Conservation (phyloP, 331 rosid species). For the Cydonia oblonga region DNA sequence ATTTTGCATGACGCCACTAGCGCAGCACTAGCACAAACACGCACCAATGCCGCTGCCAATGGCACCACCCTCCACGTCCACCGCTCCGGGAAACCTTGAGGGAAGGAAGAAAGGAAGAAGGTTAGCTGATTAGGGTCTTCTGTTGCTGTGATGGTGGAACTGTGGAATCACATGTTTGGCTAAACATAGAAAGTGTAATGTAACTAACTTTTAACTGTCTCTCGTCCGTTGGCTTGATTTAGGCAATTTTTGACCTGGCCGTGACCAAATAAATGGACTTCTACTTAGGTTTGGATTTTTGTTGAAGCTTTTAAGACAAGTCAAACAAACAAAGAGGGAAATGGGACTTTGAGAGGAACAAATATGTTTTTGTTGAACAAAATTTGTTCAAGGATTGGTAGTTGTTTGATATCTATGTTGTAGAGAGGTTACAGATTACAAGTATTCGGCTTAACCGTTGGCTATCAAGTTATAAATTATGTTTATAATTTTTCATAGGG, state of each 20-base stretch:
- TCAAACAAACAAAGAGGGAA: no score
- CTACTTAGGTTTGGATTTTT: neutral
- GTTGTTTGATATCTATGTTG: no score
- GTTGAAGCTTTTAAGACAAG: no score
- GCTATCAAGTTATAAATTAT: no score
- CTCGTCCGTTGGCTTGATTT: constrained; percentile 31
- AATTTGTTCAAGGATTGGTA: no score
- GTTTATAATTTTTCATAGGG: no score
- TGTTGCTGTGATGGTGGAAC: neutral
- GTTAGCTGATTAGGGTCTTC: neutral
- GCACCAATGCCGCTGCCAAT: neutral
- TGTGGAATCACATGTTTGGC: constrained; percentile 1
- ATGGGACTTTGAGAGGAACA: no score
- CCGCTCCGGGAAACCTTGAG: neutral
- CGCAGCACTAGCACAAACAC: neutral
- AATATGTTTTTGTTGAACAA: no score
- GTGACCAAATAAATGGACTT: neutral
- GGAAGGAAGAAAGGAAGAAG: neutral
- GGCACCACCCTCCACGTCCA: constrained; percentile 5
- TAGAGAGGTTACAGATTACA: no score
- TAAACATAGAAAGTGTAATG: constrained; percentile 10
- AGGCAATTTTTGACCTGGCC: constrained; percentile 22
- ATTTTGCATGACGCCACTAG: constrained; percentile 8
- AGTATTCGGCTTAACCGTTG: no score
- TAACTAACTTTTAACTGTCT: neutral